Base-by-base conservation (phyloP, 495 filamentous ascomycete species). In the Penicillium dipodomyicola region DNA sequence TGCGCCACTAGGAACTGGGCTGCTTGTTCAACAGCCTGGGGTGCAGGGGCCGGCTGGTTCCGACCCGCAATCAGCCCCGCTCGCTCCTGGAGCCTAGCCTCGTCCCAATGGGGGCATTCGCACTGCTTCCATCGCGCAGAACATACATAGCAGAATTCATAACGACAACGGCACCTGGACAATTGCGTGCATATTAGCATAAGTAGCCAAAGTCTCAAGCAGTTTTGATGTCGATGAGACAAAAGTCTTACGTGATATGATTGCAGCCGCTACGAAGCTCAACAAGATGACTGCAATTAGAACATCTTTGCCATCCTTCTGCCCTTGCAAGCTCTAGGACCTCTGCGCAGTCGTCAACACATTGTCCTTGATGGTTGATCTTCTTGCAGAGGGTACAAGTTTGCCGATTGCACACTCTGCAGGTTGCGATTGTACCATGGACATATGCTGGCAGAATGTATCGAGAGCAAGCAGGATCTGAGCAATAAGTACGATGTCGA, bases 121-220 rank as follows among this genome's bases (percentile, higher is more conserved):
- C 82, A 87, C 0, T 58, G 75, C 54, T 78, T 78, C 82, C 83
- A 87, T 27, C 43, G 42, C 0, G 43, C 25, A 0, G 52, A 33
- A 35, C 65, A 70, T 4, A 44, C 23, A 20, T 71, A 71, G 35
- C 65, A 69, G 27, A 68, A 71, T 49, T 63, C 43, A 6, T 52
- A 45, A 1, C 58, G 32, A 29, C 62, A 68, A 12, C 55, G 56
- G 37, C 56, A 62, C 6, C 59, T 61, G 4, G 19, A 22, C 2
- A 5, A 41, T 11, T 22, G 20, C 49, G 17, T 17, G 25, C 20
- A 2, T n/a, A 19, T 15, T 41, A 35, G 33, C 4, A 15, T 6
- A 35, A 35, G 14, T 35, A 14, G 20, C 47, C 42, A 39, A 14
- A 29, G 20, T 25, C 2, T 53, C 32, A 33, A 56, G 15, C 35